These are phyloP conservation scores for Thelonectria discophora DNA, from an alignment of 2,329 filamentous ascomycete genomes.

Conservation along the genomic window DNA sequence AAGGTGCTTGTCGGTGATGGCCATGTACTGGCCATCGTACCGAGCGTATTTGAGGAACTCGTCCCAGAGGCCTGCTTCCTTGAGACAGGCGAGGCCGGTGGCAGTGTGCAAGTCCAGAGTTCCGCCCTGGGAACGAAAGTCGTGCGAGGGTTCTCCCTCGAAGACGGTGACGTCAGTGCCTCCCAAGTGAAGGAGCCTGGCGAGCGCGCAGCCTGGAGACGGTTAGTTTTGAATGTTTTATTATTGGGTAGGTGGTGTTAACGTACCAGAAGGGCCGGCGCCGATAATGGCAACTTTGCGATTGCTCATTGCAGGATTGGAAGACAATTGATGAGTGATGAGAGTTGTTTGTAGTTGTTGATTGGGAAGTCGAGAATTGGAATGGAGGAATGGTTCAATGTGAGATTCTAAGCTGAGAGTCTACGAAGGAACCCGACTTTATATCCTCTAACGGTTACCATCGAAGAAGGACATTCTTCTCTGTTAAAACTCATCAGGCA, in stretches of 20 bases:
- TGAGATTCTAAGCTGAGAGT: neutral
- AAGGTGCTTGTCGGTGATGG: constrained; percentile 55
- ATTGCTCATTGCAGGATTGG: constrained; percentile 34
- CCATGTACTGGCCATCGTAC: constrained; percentile 61
- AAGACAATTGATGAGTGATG: neutral
- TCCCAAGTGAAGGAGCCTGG: constrained; percentile 59
- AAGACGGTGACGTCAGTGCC: constrained; percentile 59
- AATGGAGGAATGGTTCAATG: neutral
- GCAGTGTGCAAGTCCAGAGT: constrained; percentile 62
- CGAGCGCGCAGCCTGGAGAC: constrained; percentile 44
- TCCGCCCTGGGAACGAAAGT: constrained; percentile 60
- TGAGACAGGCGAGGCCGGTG: constrained; percentile 61
- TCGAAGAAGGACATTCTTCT: neutral
- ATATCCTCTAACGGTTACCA: neutral
- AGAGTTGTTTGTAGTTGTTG: neutral
- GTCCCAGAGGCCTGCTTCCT: constrained; percentile 58
- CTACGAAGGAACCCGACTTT: neutral
- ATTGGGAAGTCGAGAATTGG: neutral
- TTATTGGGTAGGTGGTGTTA: neutral
- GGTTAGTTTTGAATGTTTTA: constrained; percentile 15
- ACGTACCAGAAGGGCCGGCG: constrained; percentile 42
- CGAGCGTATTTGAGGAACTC: constrained; percentile 60
- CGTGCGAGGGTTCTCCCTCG: constrained; percentile 56
- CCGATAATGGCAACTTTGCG: constrained; percentile 42
- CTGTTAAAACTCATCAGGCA: neutral